These are phyloP conservation scores for Lipomyces oligophaga DNA, from an alignment of 805 yeast genomes.

Conservation along the genomic window DNA sequence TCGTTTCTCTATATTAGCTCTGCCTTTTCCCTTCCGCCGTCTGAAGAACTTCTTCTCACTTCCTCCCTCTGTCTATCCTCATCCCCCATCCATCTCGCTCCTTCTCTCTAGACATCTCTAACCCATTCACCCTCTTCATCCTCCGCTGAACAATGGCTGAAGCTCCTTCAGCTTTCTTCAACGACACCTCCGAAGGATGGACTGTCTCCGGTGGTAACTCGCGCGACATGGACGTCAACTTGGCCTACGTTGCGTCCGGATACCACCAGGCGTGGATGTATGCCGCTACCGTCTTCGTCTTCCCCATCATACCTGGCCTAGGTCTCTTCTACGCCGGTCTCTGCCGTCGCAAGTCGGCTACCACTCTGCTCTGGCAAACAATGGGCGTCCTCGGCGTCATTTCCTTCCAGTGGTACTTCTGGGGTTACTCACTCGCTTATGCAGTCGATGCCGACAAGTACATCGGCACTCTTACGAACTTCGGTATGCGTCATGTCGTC, in stretches of 20 bases:
- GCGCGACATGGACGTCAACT: constrained; percentile 58
- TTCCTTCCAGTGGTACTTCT: constrained; percentile 94
- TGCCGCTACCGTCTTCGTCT: constrained; percentile 55
- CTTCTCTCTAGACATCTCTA: no score
- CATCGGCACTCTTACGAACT: constrained; percentile 77
- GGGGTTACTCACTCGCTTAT: constrained; percentile 93
- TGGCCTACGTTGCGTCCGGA: constrained; percentile 53
- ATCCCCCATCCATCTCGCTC: constrained; percentile 3
- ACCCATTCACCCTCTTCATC: constrained; percentile 1
- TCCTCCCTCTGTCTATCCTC: not conserved
- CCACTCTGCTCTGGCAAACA: constrained; percentile 90
- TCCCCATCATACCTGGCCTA: constrained; percentile 96
- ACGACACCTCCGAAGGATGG: constrained; percentile 26
- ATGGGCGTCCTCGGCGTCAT: constrained; percentile 81
- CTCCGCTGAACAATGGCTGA: constrained; percentile 20
- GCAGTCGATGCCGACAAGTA: constrained; percentile 65
- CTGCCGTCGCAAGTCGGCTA: constrained; percentile 92
- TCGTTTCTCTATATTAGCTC: no score
- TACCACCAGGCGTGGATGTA: constrained; percentile 77
- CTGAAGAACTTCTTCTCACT: not conserved
- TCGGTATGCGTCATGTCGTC: constrained; percentile 73
- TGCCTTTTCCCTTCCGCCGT: not conserved
- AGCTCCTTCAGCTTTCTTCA: constrained; percentile 23
- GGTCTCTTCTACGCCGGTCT: constrained; percentile 91
- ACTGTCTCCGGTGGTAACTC: constrained; percentile 59